Percentiles rank a stretch among this genome's conserved stretches.
Evolutionary conservation across 352 stramenopile species (phyloP).

Genomic region (Thalassiosira mediterranea): DNA sequence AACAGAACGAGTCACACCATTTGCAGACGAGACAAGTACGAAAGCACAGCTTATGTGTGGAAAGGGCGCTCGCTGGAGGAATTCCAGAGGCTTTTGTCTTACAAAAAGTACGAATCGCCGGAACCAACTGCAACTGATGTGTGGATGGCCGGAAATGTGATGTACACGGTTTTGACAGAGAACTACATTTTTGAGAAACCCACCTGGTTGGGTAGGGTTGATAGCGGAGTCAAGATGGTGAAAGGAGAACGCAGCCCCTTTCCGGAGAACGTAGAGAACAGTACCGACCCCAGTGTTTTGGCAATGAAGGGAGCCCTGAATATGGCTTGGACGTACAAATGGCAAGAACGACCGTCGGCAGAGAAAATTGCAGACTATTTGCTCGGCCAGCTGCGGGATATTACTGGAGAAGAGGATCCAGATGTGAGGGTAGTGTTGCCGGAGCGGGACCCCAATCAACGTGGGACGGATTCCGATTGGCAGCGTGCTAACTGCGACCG

Average conservation of each 20-base stretch:
- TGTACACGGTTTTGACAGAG: constrained; percentile 52
- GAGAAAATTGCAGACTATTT: constrained; percentile 45
- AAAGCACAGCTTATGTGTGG: constrained; percentile 30
- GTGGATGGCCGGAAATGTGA: constrained; percentile 55
- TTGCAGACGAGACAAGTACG: constrained; percentile 27
- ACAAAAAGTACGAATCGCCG: constrained; percentile 9
- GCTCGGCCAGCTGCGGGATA: constrained; percentile 28
- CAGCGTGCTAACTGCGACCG: not conserved
- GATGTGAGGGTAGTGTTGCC: constrained; percentile 51
- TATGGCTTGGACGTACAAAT: constrained; percentile 56
- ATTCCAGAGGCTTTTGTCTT: not conserved
- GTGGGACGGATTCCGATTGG: constrained; percentile 3
- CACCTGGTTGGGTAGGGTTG: constrained; percentile 23
- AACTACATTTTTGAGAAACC: constrained; percentile 51
- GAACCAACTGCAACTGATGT: constrained; percentile 39
- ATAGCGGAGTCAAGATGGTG: constrained; percentile 18
- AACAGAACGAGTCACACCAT: constrained; percentile 38
- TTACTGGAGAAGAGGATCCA: constrained; percentile 44
- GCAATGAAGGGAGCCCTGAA: constrained; percentile 52
- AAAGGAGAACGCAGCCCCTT: constrained; percentile 31
- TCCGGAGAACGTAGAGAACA: constrained; percentile 36
- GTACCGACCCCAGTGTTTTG: constrained; percentile 36
- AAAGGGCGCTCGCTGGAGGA: constrained; percentile 52
- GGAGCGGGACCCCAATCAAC: constrained; percentile 37
- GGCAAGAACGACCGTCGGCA: constrained; percentile 38